These are phyloP conservation scores for Blastobotrys mokoenaii DNA, from an alignment of 805 yeast genomes.

Conservation along the genomic window DNA sequence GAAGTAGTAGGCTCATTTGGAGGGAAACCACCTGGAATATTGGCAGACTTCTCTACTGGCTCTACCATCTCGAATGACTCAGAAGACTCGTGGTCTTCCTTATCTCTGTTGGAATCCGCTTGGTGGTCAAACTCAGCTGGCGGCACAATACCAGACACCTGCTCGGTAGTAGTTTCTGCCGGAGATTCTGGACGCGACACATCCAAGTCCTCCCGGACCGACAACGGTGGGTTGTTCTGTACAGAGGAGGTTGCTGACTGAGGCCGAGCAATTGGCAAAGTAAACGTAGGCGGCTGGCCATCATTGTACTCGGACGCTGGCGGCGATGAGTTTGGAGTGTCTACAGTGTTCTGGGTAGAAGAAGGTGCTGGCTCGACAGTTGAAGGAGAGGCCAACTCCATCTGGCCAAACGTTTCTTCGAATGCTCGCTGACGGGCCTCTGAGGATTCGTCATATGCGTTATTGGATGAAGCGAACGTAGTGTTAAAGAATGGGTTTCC, in stretches of 20 bases:
- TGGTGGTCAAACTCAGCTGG: conserved; percentile 12
- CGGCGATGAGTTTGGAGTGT: conserved; percentile 24
- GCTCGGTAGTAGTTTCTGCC: conserved; percentile 28
- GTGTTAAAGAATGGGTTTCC: conserved; percentile 13
- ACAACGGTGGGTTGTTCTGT: conserved; percentile 83
- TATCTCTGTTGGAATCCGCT: background rate
- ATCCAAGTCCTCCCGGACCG: conserved; percentile 73
- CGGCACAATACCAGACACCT: conserved; percentile 25
- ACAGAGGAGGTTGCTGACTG: conserved; percentile 84
- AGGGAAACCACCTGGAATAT: conserved; percentile 14
- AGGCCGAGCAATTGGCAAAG: conserved; percentile 48
- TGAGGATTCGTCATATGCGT: conserved; percentile 1
- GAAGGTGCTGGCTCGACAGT: conserved; percentile 20
- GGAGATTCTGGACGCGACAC: conserved; percentile 35
- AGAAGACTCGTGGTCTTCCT: conserved; percentile 6
- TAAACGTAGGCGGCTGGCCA: conserved; percentile 27
- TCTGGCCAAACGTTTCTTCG: conserved; percentile 20
- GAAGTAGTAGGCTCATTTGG: conserved; percentile 1
- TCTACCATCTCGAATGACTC: conserved; percentile 29
- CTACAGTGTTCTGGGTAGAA: conserved; percentile 19
- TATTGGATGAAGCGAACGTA: background rate
- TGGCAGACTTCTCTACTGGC: background rate
- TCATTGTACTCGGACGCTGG: conserved; percentile 20
- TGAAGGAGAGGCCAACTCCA: conserved; percentile 20
- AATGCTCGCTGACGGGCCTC: conserved; percentile 7